These are phyloP conservation scores for Clitopilus passeckerianus DNA, from an alignment of 768 basidiomycete species.

Conservation along the genomic window DNA sequence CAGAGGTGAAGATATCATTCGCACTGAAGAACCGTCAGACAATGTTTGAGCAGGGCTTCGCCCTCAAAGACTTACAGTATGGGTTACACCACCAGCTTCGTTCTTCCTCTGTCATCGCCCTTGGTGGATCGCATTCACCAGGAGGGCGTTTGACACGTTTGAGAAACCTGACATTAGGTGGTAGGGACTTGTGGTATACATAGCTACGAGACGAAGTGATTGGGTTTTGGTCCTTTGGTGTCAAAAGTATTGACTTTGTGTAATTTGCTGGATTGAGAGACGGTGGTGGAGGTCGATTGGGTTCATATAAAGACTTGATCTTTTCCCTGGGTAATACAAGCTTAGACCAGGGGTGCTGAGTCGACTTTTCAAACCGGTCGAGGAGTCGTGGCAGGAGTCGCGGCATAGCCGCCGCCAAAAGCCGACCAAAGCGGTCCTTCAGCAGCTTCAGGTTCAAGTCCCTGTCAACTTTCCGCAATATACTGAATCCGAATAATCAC, in stretches of 20 bases:
- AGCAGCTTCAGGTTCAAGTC: no score
- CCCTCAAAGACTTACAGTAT: constrained; percentile 50
- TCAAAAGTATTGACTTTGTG: constrained; percentile 58
- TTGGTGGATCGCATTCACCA: constrained; percentile 29
- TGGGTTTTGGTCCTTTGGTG: constrained; percentile 38
- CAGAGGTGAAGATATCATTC: constrained; percentile 66
- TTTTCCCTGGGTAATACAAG: constrained; percentile 14
- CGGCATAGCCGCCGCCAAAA: constrained; percentile 46
- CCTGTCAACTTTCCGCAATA: not conserved
- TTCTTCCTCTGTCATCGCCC: constrained; percentile 62
- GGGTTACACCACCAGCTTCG: constrained; percentile 69
- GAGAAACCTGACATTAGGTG: constrained; percentile 38
- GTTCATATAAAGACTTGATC: constrained; percentile 29
- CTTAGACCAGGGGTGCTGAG: constrained; percentile 16
- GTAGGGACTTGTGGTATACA: constrained; percentile 50
- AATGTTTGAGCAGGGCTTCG: not conserved
- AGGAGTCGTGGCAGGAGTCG: constrained; percentile 68
- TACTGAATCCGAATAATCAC: not conserved
- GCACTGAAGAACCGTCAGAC: constrained; percentile 36
- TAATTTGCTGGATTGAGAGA: constrained; percentile 43
- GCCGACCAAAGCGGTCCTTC: no score
- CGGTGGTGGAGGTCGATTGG: constrained; percentile 22
- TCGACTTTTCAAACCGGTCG: constrained; percentile 25
- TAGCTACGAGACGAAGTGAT: constrained; percentile 46
- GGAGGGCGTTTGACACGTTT: constrained; percentile 15